Evolutionary conservation across 345 rosid genomes (phyloP).

Genomic region (Eucalyptus sideroxylon): DNA sequence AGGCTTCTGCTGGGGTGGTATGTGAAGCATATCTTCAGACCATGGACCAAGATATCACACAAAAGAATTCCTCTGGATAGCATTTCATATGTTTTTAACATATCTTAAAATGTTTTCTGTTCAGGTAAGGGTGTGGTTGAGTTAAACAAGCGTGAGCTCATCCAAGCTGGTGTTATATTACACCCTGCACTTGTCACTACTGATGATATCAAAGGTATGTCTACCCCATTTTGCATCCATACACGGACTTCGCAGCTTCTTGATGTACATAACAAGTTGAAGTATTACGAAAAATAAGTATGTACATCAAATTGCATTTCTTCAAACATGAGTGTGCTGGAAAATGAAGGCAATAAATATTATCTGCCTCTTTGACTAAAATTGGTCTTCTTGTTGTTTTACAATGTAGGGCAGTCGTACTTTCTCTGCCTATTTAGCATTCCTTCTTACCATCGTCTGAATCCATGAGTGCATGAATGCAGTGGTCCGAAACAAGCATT

Average conservation of each 20-base stretch:
- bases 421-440: not conserved
- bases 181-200: conserved; percentile 63
- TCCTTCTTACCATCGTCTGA: not conserved
- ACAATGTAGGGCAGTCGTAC: not conserved
- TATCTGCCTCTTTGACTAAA: not conserved
- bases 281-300: not conserved
- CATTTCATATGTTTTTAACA: not conserved
- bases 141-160: conserved; percentile 35
- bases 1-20: conserved; percentile 41
- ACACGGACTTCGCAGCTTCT: not conserved
- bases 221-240: not conserved
- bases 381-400: not conserved
- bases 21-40: not conserved
- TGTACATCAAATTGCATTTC: not conserved
- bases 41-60: not conserved
- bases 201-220: conserved; percentile 65
- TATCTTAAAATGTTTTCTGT: not conserved
- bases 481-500: not conserved
- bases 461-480: not conserved
- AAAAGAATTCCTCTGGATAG: not conserved
- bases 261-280: not conserved
- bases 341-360: not conserved
- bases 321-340: not conserved
- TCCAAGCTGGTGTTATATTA: conserved; percentile 54
- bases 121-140: conserved; percentile 75